phyloP scores from a whole-genome alignment of 495 filamentous ascomycete genomes.

The Hypomontagnella submonticulosa region DNA sequence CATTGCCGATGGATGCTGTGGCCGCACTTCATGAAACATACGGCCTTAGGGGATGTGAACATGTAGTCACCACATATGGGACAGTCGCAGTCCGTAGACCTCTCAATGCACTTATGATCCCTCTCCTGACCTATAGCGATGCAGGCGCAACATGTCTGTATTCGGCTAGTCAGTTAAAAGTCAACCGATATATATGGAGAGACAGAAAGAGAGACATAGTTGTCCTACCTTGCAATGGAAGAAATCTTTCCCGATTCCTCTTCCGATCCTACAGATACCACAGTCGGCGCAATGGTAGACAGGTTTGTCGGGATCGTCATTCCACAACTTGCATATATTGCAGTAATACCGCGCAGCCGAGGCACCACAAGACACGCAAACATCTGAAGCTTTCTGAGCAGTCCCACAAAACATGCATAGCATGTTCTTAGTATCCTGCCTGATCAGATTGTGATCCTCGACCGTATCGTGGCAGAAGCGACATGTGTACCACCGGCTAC shows the following conservation, averaged over 20 bases:
- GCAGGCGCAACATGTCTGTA: slow-evolving; percentile 88
- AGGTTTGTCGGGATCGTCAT: slow-evolving; percentile 87
- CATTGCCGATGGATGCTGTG: slow-evolving; percentile 94
- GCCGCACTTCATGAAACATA: slow-evolving; percentile 95
- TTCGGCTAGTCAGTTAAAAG: slow-evolving; percentile 3
- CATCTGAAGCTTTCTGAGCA: slow-evolving; percentile 82
- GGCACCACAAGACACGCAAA: slow-evolving; percentile 79
- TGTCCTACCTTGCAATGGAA: slow-evolving; percentile 91
- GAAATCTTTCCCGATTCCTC: slow-evolving; percentile 94
- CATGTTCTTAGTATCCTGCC: slow-evolving; percentile 92
- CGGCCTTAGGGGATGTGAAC: slow-evolving; percentile 88
- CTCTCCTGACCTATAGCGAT: slow-evolving; percentile 82
- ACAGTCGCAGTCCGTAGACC: slow-evolving; percentile 93
- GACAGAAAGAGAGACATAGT: too few species aligned
- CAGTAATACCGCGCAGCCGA: slow-evolving; percentile 94
- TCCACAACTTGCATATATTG: slow-evolving; percentile 94
- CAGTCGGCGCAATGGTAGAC: slow-evolving; percentile 98
- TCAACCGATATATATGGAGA: too few species aligned
- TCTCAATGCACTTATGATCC: slow-evolving; percentile 90
- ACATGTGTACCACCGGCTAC: slow-evolving; percentile 93
- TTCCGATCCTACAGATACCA: slow-evolving; percentile 91
- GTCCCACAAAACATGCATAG: slow-evolving; percentile 95
- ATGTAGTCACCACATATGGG: slow-evolving; percentile 99
- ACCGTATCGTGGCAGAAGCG: slow-evolving; percentile 92
- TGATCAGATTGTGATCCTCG: slow-evolving; percentile 83